Conservation (phyloP, 257 asterid species). For the Solanum arcanum region DNA sequence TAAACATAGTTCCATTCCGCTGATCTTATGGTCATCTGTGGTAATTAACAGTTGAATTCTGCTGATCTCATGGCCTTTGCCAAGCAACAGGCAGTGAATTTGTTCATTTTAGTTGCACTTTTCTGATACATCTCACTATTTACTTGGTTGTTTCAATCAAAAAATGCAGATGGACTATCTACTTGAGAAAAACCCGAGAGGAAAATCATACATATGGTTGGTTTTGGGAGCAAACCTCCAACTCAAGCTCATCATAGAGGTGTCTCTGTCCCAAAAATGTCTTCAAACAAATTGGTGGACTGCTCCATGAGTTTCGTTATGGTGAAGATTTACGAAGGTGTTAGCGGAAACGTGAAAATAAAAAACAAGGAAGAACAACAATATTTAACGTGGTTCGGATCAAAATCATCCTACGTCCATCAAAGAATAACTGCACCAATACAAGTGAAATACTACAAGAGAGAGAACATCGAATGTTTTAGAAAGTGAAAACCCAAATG, state of each 20-base stretch:
- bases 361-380: too few species aligned
- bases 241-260: conserved; percentile 78
- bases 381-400: too few species aligned
- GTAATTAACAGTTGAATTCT: conserved; percentile 18
- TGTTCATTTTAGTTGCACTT: background rate
- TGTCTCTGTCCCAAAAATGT: conserved; percentile 54
- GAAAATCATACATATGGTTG: conserved; percentile 69
- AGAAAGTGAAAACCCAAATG: too few species aligned
- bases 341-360: too few species aligned
- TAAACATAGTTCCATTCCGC: too few species aligned
- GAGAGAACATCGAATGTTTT: too few species aligned
- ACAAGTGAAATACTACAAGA: too few species aligned
- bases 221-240: conserved; percentile 67
- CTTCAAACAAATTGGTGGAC: conserved; percentile 6
- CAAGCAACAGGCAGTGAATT: conserved; percentile 46
- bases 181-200: conserved; percentile 50
- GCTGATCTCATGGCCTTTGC: conserved; percentile 35
- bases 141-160: background rate
- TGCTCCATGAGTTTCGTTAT: conserved; percentile 52
- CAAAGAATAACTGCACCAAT: too few species aligned
- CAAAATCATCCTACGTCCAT: too few species aligned
- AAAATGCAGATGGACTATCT: conserved; percentile 60
- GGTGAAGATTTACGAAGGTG: background rate
- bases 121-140: background rate
- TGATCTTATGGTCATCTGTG: conserved; percentile 23